Conservation (phyloP, 306 rosid species). For the Canavalia ensiformis region DNA sequence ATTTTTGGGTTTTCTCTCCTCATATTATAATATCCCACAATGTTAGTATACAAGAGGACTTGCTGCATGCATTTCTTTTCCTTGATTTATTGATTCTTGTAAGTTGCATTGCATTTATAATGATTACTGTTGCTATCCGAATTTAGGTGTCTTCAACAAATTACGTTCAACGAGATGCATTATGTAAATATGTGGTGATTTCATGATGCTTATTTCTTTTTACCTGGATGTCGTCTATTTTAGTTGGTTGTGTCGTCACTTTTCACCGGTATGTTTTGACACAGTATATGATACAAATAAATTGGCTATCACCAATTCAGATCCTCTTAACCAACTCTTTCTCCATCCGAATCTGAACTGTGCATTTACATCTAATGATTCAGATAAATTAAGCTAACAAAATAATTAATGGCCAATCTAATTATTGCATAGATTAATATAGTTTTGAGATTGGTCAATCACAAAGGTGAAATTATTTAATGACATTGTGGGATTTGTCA, state of each 20-base stretch:
- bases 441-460: not conserved
- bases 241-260: not conserved
- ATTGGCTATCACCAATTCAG: not conserved
- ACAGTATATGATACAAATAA: not conserved
- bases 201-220: not conserved
- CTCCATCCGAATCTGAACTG: too few relatives aligned
- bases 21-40: slow-evolving; percentile 6
- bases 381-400: not conserved
- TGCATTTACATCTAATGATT: not conserved
- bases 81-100: not conserved
- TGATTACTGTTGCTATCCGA: not conserved
- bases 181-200: slow-evolving; percentile 3
- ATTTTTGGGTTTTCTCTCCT: slow-evolving; percentile 24
- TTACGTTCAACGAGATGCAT: not conserved
- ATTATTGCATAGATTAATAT: not conserved
- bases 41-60: slow-evolving; percentile 21
- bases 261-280: not conserved
- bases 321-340: too few relatives aligned
- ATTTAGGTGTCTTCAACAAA: slow-evolving; percentile 19
- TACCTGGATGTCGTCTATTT: not conserved
- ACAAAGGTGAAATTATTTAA: too few relatives aligned
- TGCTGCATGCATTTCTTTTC: not conserved
- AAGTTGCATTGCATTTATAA: slow-evolving; percentile 9
- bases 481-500: too few relatives aligned
- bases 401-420: not conserved